Base-by-base conservation (phyloP, 495 filamentous ascomycete species). In the Halenospora varia region DNA sequence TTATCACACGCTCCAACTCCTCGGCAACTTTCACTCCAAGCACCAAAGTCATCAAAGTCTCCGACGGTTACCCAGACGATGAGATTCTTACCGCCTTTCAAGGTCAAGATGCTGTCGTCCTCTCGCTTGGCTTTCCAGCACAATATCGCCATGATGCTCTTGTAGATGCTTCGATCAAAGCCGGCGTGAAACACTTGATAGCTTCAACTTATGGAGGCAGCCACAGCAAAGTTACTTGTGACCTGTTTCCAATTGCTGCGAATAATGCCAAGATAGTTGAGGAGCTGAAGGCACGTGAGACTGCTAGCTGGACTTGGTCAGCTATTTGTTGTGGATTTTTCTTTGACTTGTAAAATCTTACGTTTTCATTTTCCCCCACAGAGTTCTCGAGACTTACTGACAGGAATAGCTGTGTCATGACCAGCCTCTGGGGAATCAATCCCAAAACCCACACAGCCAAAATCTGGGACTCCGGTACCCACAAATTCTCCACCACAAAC, bases 181-280 rank as follows among this genome's bases (percentile, higher is more conserved):
- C 87, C 1, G 78, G 77, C 3, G 81, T 89, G 0, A 68, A 65
- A 0, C 88, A 81, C 70, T 66, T 89, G 50, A 62, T 88, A 26
- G 86, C 87, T 17, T 87, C 87, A 66, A 75, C 74, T 46, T 88
- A 68, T 58, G 77, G 77, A 20, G 47, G 52, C 19, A 78, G 59
- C 20, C 83, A 53, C 45, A 61, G 2, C 69, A 35, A 29, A 8
- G 24, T 4, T 39, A 25, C 25, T 10, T 3, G 10, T 3, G 25
- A 39, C 4, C 4, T 39, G 4, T 20, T 53, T 41, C 50, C 50
- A 3, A 83, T 55, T 59, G 73, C 13, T 22, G 53, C 3, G 39
- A 78, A 3, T 20, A 59, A 44, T 58, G 72, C 19, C 76, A 82
- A 48, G 64, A 63, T 54, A 10, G 17, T 69, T 0, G 52, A 66